These are phyloP conservation scores for Quercus lobata DNA, from an alignment of 331 rosid species.

Conservation along the genomic window DNA sequence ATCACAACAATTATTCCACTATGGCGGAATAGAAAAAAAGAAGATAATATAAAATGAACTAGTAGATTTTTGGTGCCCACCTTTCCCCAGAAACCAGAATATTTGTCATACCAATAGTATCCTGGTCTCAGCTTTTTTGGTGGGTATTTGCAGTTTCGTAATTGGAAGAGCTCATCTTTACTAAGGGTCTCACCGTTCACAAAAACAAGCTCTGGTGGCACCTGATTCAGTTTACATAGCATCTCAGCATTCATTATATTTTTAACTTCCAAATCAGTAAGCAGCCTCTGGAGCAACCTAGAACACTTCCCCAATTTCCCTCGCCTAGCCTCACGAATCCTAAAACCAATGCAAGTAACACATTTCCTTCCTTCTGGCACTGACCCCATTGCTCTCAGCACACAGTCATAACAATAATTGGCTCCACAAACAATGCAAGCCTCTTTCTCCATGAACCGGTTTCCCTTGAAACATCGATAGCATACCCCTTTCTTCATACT, in stretches of 20 bases:
- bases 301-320: constrained; percentile 55
- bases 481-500: constrained; percentile 64
- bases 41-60: neutral
- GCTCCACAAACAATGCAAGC: constrained; percentile 79
- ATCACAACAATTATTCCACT: constrained; percentile 4
- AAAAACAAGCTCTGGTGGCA: constrained; percentile 38
- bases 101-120: constrained; percentile 82
- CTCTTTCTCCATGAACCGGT: constrained; percentile 59
- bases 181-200: constrained; percentile 56
- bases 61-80: constrained; percentile 33
- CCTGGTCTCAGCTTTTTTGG: constrained; percentile 77
- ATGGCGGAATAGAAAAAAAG: constrained; percentile 5
- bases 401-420: constrained; percentile 65
- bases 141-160: constrained; percentile 46
- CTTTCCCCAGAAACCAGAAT: constrained; percentile 96
- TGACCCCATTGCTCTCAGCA: constrained; percentile 79
- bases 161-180: constrained; percentile 36
- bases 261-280: constrained; percentile 42
- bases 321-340: constrained; percentile 62
- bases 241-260: constrained; percentile 49
- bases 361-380: constrained; percentile 98
- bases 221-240: constrained; percentile 55
- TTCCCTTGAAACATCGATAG: constrained; percentile 64
- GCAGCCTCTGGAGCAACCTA: constrained; percentile 51
- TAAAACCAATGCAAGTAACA: constrained; percentile 53